Evolutionary conservation across 2,329 filamentous ascomycete species (phyloP).

Genomic region (Dryadomyces quercus-mongolicae): DNA sequence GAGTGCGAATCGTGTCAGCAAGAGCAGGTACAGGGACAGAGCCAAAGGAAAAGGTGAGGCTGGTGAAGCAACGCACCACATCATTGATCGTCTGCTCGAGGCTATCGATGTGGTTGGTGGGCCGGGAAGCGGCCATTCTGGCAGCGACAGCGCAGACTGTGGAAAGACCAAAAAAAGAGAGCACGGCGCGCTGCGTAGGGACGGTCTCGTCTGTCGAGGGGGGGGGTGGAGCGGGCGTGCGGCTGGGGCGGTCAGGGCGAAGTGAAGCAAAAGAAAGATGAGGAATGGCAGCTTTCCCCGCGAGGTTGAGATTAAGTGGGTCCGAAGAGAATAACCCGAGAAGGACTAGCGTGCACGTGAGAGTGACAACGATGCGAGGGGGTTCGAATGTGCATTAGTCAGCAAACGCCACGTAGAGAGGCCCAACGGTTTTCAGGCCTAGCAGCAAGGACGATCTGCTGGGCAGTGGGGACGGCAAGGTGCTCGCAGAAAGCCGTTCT

Average conservation of each 20-base stretch:
- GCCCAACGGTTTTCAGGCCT: no score
- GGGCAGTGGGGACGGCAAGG: neutral
- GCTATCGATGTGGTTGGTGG: slow-evolving; percentile 30
- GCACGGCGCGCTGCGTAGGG: no score
- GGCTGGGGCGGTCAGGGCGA: neutral
- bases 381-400: neutral
- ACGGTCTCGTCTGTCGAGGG: no score
- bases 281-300: neutral
- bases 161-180: no score
- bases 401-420: no score
- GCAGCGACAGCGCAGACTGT: neutral
- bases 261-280: neutral
- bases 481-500: neutral
- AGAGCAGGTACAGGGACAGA: slow-evolving; percentile 1
- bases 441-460: no score
- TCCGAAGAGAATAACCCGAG: neutral
- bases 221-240: no score
- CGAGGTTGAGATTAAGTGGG: neutral
- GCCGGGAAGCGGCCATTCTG: slow-evolving; percentile 21
- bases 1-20: no score
- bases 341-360: neutral
- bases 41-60: neutral
- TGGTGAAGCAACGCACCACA: slow-evolving; percentile 29
- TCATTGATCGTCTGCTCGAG: slow-evolving; percentile 43
- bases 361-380: neutral